Base-by-base conservation (phyloP, 192 early-diverging fungal species). In the Chytriomyces sp. region DNA sequence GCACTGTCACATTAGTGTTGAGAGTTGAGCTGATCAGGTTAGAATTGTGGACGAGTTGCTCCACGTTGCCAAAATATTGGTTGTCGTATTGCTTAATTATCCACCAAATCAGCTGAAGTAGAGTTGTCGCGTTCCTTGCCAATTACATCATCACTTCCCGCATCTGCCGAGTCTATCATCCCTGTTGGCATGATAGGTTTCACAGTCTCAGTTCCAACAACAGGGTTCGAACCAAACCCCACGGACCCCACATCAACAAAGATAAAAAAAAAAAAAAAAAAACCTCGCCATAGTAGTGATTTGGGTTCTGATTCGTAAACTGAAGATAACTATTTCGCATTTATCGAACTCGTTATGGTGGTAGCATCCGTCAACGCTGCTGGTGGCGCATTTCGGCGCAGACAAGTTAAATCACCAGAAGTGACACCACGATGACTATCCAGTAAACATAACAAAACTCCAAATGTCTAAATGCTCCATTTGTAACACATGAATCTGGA, bases 281-380 rank as follows among this genome's bases (percentile, higher is more conserved):
- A 26, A 9, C 45, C 7, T 11, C 11, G 6, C 64, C 73, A 50
- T 50, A 64, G 44, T 75, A 75, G 8, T 48, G 28, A 20, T 28
- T 28, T 49, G 50, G 9, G 28, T 77, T 24, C 61, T 79, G 64
- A 7, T 70, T 66, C 13, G 64, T 45, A 44, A 79, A 79, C 24
- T 44, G 7, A 7, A 45, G 43, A 48, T 65, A 75, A 46, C 13
- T 49, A 11, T n/a, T 46, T 65, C 2, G 73, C 61, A 13, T 47
- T 48, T 3, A 79, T 5, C 18, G 78, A 26, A 43, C 61, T 57
- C 7, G 68, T 75, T 1, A 79, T 47, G 6, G 23, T 60, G 6
- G 61, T 47, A 5, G 78, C 45, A 35, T 53, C 28, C 44, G 50
- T 60, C 18, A 60, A n/a, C 5, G 71, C 78, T 1, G 47, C 7